These are phyloP conservation scores for Venturia aucupariae DNA, from an alignment of 2,329 filamentous ascomycete genomes.

Conservation along the genomic window DNA sequence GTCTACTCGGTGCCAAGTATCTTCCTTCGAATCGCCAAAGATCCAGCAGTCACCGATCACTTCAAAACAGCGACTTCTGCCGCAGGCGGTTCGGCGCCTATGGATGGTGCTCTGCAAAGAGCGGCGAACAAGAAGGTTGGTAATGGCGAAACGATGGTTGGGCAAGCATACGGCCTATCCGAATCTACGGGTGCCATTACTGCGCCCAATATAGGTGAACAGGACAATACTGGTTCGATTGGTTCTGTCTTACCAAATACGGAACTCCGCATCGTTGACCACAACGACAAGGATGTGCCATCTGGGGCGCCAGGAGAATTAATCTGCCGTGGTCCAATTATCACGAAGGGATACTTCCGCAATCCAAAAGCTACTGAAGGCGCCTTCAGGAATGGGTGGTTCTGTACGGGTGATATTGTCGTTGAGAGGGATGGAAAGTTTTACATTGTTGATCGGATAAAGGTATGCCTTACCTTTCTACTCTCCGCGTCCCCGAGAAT, in stretches of 20 bases:
- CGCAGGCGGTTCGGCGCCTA: conserved; percentile 46
- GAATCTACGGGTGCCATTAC: conserved; percentile 38
- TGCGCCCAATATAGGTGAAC: conserved; percentile 40
- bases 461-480: not conserved
- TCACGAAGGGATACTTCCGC: conserved; percentile 31
- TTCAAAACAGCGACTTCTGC: conserved; percentile 42
- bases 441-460: conserved; percentile 30
- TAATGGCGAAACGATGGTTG: conserved; percentile 31
- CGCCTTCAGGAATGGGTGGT: conserved; percentile 29
- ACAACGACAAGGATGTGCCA: conserved; percentile 11
- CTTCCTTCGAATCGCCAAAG: conserved; percentile 50
- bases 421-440: conserved; percentile 28
- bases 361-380: conserved; percentile 28
- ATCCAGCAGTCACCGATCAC: conserved; percentile 45
- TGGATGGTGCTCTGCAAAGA: conserved; percentile 45
- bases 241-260: conserved; percentile 32
- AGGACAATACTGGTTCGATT: conserved; percentile 41
- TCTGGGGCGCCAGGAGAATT: conserved; percentile 25
- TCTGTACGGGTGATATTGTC: conserved; percentile 35
- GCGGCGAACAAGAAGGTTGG: conserved; percentile 43
- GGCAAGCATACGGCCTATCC: conserved; percentile 15
- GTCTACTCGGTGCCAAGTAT: conserved; percentile 55
- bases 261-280: conserved; percentile 7
- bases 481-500: not conserved
- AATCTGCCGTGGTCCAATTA: conserved; percentile 19